Base-by-base conservation (phyloP, 805 yeast species). In the Suhomyces sp. region DNA sequence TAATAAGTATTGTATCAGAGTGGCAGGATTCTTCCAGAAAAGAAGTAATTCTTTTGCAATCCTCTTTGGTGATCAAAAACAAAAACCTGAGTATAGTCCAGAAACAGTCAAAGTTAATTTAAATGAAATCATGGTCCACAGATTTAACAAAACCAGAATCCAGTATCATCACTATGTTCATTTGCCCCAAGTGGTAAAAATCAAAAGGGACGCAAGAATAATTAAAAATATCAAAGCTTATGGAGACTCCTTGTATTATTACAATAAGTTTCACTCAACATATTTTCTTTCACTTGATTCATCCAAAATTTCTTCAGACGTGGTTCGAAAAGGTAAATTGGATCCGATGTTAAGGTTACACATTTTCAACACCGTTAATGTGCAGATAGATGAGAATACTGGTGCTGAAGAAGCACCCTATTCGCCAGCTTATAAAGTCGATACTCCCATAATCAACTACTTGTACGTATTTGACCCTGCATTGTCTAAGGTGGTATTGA, bases 81-180 rank as follows among this genome's bases (percentile, higher is more conserved):
- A 35, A 13, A 36, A 38, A 23, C 38, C 41, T 21, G 22, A 30
- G 1, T 19, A 34, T 7, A 22, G 43, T 7, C 42, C 44, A 6
- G 25, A 36, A 11, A 14, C 33, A 10, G 23, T 46, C n/a, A 19
- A 31, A 22, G 23, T 13, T 8, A 24, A 17, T 14, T 22, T 54
- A 15, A 53, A 53, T 30, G 63, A 57, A 33, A 35, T 56, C 5
- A 44, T 48, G 46, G 43, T 57, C n/a, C 33, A 42, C n/a, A 33
- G 31, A 12, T 53, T 57, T 35, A 44, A 35, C 9, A 15, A 18
- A 3, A 42, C 46, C 3, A 22, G 21, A 4, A 31, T 56, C 18
- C 25, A 32, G 9, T 39, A 24, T 17, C 38, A 44, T 22, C 42
- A 53, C 38, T 54, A 42, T 39, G 16, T 43, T 4, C 62, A 56